Evolutionary conservation across 768 basidiomycete genomes (phyloP).

Genomic region (Leucogyrophana mollusca): DNA sequence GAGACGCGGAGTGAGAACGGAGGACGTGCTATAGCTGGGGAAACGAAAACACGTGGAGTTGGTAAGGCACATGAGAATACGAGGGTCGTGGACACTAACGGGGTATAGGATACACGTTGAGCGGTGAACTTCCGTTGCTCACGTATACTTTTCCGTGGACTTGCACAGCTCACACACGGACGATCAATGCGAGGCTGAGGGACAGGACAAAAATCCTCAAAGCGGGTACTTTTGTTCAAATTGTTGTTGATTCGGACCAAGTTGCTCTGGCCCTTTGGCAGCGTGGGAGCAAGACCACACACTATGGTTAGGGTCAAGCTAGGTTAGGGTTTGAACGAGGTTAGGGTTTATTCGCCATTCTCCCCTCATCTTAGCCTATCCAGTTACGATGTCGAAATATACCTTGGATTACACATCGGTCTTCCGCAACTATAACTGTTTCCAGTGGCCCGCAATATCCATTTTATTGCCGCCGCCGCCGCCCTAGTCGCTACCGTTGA

Average conservation of each 20-base stretch:
- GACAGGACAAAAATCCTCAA: too few relatives aligned
- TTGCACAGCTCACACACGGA: too few relatives aligned
- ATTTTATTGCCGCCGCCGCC: too few relatives aligned
- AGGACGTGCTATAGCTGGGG: constrained; percentile 39
- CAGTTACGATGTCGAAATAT: too few relatives aligned
- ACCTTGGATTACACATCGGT: too few relatives aligned
- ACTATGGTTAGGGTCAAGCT: neutral
- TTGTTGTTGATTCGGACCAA: neutral
- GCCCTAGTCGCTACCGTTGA: too few relatives aligned
- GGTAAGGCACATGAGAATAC: constrained; percentile 31
- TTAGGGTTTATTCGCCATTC: constrained; percentile 3
- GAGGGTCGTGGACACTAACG: constrained; percentile 6
- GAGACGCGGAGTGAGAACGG: constrained; percentile 35
- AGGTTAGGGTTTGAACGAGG: neutral
- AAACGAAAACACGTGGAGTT: constrained; percentile 45
- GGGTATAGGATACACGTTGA: constrained; percentile 10
- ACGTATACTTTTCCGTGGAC: too few relatives aligned
- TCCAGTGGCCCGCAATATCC: too few relatives aligned
- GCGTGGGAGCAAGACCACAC: too few relatives aligned
- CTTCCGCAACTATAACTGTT: too few relatives aligned
- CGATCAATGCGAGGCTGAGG: too few relatives aligned
- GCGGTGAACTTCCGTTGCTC: constrained; percentile 20
- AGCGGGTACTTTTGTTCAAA: neutral
- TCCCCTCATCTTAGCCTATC: neutral
- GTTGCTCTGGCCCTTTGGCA: neutral